phyloP scores from a whole-genome alignment of 345 rosid species.

The Citrus mangshanensis region DNA sequence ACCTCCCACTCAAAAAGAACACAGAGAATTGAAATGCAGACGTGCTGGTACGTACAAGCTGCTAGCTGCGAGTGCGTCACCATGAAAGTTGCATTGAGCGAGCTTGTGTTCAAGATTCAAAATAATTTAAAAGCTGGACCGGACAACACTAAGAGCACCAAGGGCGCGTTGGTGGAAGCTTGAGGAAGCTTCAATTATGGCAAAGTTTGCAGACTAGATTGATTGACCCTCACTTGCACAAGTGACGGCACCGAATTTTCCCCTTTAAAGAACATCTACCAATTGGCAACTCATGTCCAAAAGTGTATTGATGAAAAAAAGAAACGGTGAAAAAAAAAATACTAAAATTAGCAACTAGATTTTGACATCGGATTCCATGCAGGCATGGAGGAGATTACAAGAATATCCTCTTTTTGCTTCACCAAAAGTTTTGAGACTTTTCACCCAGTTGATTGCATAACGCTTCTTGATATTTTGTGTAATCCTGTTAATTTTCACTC shows the following conservation, averaged over 20 bases:
- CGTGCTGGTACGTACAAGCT: slow-evolving; percentile 1
- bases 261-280: slow-evolving; percentile 13
- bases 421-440: not conserved
- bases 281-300: not conserved
- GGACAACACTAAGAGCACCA: slow-evolving; percentile 6
- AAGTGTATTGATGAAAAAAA: not conserved
- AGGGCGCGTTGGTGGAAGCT: not conserved
- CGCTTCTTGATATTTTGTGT: no score
- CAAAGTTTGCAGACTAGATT: not conserved
- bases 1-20: slow-evolving; percentile 19
- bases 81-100: not conserved
- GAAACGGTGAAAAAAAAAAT: not conserved
- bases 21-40: not conserved
- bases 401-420: not conserved
- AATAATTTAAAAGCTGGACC: slow-evolving; percentile 16
- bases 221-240: slow-evolving; percentile 15
- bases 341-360: not conserved
- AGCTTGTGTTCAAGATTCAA: not conserved
- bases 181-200: not conserved
- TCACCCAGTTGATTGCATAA: not conserved
- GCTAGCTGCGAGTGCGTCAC: not conserved
- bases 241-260: slow-evolving; percentile 8
- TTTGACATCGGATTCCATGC: not conserved
- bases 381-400: not conserved
- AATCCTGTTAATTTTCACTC: no score